These are phyloP conservation scores for thale cress (Arabidopsis thaliana) DNA, from an alignment of 345 rosid species.

Conservation along the genomic window TAIR10.1 NC_003074.8:20542501-20543000, in stretches of 20 bases:
- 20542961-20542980: conserved; percentile 86
- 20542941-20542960: conserved; percentile 86
- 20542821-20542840: conserved; percentile 82
- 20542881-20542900: conserved; percentile 93
- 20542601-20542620: conserved; percentile 76
- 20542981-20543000: conserved; percentile 93
- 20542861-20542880: conserved; percentile 83
- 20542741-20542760: conserved; percentile 84
- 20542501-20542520: conserved; percentile 82
- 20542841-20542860: conserved; percentile 83
- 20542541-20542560: conserved; percentile 87
- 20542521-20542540: conserved; percentile 77
- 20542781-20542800: conserved; percentile 84
- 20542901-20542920: conserved; percentile 89
- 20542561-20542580: conserved; percentile 81
- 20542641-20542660: conserved; percentile 89
- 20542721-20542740: conserved; percentile 91
- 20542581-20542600: conserved; percentile 73
- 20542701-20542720: conserved; percentile 88
- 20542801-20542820: conserved; percentile 80
- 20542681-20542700: conserved; percentile 90
- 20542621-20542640: conserved; percentile 83
- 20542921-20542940: conserved; percentile 88
- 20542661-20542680: conserved; percentile 86
- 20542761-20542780: conserved; percentile 88